phyloP scores from a whole-genome alignment of 164 flowering plant genomes.

The Cinnamomum micranthum region DNA sequence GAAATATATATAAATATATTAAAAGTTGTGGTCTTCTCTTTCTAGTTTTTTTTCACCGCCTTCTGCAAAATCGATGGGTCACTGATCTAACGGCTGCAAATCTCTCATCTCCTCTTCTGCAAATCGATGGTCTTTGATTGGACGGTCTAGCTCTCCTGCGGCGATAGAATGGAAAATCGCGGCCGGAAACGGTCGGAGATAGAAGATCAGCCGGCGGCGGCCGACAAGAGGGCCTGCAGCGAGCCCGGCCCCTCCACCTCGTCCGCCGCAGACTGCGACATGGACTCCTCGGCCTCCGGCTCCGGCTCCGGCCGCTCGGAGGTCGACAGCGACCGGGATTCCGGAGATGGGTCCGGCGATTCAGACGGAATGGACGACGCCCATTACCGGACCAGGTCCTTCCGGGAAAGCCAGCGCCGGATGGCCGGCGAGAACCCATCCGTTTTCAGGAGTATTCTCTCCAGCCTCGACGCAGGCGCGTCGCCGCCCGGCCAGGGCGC shows the following conservation, averaged over 20 bases:
- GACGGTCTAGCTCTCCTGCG: neutral
- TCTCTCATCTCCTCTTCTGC: neutral
- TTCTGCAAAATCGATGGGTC: too few species aligned
- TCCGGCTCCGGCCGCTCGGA: constrained; percentile 57
- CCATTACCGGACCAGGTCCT: constrained; percentile 16
- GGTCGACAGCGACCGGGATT: constrained; percentile 57
- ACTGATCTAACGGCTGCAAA: too few species aligned
- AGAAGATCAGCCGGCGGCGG: constrained; percentile 63
- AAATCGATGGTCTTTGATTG: neutral
- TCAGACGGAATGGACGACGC: constrained; percentile 46
- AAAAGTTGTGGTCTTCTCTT: too few species aligned
- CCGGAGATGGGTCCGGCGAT: constrained; percentile 60
- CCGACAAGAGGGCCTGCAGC: constrained; percentile 83
- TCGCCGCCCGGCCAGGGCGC: constrained; percentile 42
- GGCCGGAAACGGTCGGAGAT: constrained; percentile 67
- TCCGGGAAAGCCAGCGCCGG: constrained; percentile 37
- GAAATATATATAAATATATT: too few species aligned
- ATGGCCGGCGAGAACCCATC: constrained; percentile 33
- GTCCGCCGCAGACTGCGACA: constrained; percentile 40
- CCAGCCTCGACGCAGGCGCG: constrained; percentile 38
- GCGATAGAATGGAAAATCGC: constrained; percentile 52
- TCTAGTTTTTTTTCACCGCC: too few species aligned
- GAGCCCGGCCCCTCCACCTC: constrained; percentile 61
- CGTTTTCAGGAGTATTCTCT: constrained; percentile 41
- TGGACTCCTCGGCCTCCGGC: constrained; percentile 66